Evolutionary conservation across 768 basidiomycete species (phyloP), one percentile per base, ranked within the genome.

Genomic region (Panaeolus cyanescens): DNA sequence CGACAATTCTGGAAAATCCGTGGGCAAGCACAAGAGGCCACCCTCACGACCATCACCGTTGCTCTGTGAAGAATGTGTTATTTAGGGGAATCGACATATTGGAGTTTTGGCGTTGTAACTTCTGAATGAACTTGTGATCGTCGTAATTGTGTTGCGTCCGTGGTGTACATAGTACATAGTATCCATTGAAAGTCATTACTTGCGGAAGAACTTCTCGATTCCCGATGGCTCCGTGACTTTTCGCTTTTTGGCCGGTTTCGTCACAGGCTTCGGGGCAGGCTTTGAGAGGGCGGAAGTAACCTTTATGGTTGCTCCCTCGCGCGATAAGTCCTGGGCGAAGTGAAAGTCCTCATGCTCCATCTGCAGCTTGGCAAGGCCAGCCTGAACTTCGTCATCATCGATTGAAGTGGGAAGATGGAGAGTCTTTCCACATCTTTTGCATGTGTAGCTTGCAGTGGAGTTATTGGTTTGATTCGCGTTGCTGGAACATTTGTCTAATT

Each of bases 291-390:
- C 58, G 25, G 66, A 59, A 17, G 67, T 65, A 19, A 53, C 37
- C 5, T 60, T 45, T 36, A 63, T 64, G 34, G 60, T 64, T 32
- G 65, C 68, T 53, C 70, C 71, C 57, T 80, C 77, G 25, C 81
- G 81, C 20, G 88, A 83, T 55, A 98, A 70, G 59, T 93, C 90
- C 67, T 88, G 81, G 1, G 96, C 95, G 66, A 94, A 87, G 72
- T 98, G 96, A 72, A 86, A 97, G 74, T 97, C 96, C 33, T 85
- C 82, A 67, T 98, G 96, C 69, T 97, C 96, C 72, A 83, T 65
- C 58, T 79, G 79, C 59, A 85, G 69, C 61, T 73, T 73, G 5
- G 72, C 76, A 34, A 89, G 55, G 22, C 56, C 57, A 36, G 59
- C 59, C 10, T 63, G 66, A 19, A 68, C 78, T 66, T 68, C 69